Percentiles rank a stretch among this genome's conserved stretches.
phyloP scores from a whole-genome alignment of 148 eudicot genomes.

The Chenopodium suecicum region DNA sequence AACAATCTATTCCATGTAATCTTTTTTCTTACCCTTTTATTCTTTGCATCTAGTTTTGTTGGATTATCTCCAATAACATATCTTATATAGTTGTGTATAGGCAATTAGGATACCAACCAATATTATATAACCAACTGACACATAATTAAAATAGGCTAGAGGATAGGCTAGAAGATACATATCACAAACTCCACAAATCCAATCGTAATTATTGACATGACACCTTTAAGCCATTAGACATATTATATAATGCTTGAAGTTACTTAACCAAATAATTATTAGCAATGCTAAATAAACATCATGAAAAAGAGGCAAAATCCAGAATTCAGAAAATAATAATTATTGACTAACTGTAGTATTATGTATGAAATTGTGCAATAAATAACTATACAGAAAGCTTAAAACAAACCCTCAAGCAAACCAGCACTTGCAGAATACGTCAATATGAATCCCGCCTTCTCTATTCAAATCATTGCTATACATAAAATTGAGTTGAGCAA shows the following conservation, averaged over 20 bases:
- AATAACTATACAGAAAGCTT: slow-evolving; percentile 17
- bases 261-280: background rate
- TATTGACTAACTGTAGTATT: background rate
- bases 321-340: background rate
- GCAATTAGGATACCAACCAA: too few species aligned
- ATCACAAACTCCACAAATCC: too few species aligned
- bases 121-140: too few species aligned
- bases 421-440: slow-evolving; percentile 1
- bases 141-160: too few species aligned
- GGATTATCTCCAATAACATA: too few species aligned
- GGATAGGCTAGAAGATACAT: too few species aligned
- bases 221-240: too few species aligned
- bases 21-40: too few species aligned
- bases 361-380: background rate
- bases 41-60: too few species aligned
- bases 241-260: background rate
- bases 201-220: too few species aligned
- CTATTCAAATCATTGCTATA: slow-evolving; percentile 40
- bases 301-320: background rate
- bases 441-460: slow-evolving; percentile 26
- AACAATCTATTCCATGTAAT: too few species aligned
- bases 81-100: too few species aligned
- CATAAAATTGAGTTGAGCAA: slow-evolving; percentile 31
- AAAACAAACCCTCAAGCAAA: slow-evolving; percentile 1
- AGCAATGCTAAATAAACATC: background rate